Base-by-base conservation (phyloP, 2,329 filamentous ascomycete genomes). In the Diplodia scrobiculata region DNA sequence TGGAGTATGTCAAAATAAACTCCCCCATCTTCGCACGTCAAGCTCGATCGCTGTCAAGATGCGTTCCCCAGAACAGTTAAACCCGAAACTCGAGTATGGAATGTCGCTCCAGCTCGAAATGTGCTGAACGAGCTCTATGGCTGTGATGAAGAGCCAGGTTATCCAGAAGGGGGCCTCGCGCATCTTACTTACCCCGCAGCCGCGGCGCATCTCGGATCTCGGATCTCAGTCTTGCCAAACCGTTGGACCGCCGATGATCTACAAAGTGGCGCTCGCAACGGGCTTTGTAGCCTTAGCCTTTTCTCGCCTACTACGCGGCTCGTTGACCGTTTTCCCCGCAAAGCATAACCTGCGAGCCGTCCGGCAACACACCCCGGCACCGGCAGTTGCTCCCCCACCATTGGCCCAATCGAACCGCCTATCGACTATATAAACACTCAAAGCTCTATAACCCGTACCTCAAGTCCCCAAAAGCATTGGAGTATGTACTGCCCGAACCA, bases 101-200 rank as follows among this genome's bases (percentile, higher is more conserved):
- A 53, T 25, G 27, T 4, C 29, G 7, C 14, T 1, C 6, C 19
- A n/a, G 25, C n/a, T 5, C 17, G 9, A 32, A 32, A 32, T 32
- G 29, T n/a, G 51, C 5, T 53, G 7, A 34, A 53, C 3, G 51
- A 32, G 6, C 36, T 53, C 6, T 29, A 53, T 13, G 13, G 29
- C 51, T 53, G 21, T 13, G 51, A 10, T n/a, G 51, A 21, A 36
- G 51, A 53, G 29, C 51, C 51, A 11, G 66, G 66, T 59, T 66
- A 72, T 65, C 79, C 80, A 0, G 80, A 82, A 67, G 80, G 80
- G 17, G 79, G 79, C 1, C 66, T 73, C 1, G 66, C 70, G 38
- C 21, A 29, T 21, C 29, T 32, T 34, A 53, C 29, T 32, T 34
- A 53, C 51, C 51, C 51, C 51, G 51, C 51, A 21, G 27, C 6